Evolutionary conservation across 2,329 filamentous ascomycete species (phyloP), one percentile per base, ranked within the genome.

Genomic region (Malbranchea zuffiana): DNA sequence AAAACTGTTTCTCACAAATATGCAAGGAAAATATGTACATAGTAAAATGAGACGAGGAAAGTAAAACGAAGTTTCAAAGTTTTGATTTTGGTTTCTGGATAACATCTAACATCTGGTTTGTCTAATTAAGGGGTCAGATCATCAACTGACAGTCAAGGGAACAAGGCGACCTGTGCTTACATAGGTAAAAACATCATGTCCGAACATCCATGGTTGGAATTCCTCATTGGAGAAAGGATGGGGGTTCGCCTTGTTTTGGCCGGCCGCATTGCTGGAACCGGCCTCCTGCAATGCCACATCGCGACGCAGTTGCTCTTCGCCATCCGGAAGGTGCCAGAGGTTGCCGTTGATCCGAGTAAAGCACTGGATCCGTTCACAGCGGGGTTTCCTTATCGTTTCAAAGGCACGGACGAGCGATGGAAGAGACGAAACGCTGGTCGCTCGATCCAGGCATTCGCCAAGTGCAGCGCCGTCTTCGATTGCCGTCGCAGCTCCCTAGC

Each of bases 381-480:
- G 33, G 10, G 28, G 25, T 25, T 36, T 37, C 21, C 39, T 34
- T 10, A 31, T 32, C 2, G 32, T 28, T 13, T 41, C 39, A 13
- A 36, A 36, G 2, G 33, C 25, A 12, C 19, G 25, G 8, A 40
- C 15, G 11, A 34, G 10, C 18, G 27, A 27, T 6, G 39, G 32
- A 13, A 41, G 32, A 11, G 36, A 32, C 19, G 23, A n/a, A 7
- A 11, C 6, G 3, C 18, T 24, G 15, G n/a, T 28, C 2, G 26
- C 39, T 32, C 23, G 31, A 13, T 37, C 19, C 10, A 41, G 39
- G 27, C 26, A 37, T 32, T 32, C 39, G 3, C 23, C 59, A 2
- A 63, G 50, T 1, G 58, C 57, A 5, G 58, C 60, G 2, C 54
- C 61, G 33, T 63, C 61, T 39, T 64, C 61, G 13, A 63, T 54